These are phyloP conservation scores for Blastobotrys apis DNA, from an alignment of 1,139 yeast genomes.

Conservation along the genomic window DNA sequence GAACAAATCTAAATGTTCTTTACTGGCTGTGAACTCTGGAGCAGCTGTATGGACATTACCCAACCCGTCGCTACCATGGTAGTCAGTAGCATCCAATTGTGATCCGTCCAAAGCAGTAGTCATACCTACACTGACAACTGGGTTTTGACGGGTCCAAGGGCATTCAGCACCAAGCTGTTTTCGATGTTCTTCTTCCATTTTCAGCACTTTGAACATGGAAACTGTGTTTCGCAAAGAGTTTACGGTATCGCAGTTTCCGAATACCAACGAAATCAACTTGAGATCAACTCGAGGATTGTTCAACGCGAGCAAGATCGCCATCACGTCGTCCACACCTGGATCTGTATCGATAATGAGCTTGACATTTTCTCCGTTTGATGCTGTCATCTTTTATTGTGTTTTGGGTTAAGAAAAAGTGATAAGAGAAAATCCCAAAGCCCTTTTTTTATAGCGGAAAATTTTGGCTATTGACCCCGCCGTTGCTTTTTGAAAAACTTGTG, in stretches of 20 bases:
- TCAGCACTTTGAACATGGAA: constrained; percentile 36
- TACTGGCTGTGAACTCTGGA: constrained; percentile 37
- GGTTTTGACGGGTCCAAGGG: constrained; percentile 30
- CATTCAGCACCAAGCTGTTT: constrained; percentile 19
- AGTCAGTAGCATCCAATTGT: constrained; percentile 38
- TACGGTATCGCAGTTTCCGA: constrained; percentile 39
- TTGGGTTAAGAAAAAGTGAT: too few species aligned
- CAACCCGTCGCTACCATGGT: constrained; percentile 42
- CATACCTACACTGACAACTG: constrained; percentile 37
- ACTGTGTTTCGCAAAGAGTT: constrained; percentile 37
- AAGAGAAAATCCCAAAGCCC: too few species aligned
- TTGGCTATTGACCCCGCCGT: too few species aligned
- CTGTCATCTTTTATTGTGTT: too few species aligned
- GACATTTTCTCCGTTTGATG: too few species aligned
- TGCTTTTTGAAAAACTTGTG: too few species aligned
- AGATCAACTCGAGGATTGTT: constrained; percentile 33
- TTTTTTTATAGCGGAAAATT: too few species aligned
- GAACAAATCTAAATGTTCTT: constrained; percentile 31
- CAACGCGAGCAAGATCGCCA: constrained; percentile 39
- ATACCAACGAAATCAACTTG: constrained; percentile 38
- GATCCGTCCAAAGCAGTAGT: constrained; percentile 33
- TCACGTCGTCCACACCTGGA: constrained; percentile 42
- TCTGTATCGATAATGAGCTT: constrained; percentile 39
- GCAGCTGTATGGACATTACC: constrained; percentile 37
- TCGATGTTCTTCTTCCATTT: constrained; percentile 31